Conservation (phyloP, 192 early-diverging fungal species). For the Chytriomyces hyalinus region DNA sequence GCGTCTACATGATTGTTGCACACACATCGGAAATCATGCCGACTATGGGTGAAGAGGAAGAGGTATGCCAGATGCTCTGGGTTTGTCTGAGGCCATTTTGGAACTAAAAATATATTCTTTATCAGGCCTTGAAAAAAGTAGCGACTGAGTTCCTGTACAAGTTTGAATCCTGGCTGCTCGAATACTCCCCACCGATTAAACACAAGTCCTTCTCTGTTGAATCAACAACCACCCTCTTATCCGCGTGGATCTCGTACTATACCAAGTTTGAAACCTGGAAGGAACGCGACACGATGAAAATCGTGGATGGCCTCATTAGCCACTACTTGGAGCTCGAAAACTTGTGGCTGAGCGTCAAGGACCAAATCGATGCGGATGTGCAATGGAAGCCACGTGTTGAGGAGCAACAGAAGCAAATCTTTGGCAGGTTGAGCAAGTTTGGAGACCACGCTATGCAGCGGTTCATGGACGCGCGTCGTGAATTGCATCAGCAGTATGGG, state of each 20-base stretch:
- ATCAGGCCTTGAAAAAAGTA: constrained; percentile 39
- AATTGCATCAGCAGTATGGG: constrained; percentile 17
- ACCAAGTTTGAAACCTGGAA: constrained; percentile 76
- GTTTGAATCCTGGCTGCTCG: constrained; percentile 47
- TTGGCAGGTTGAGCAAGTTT: constrained; percentile 51
- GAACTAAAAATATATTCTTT: not conserved
- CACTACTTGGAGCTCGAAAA: constrained; percentile 72
- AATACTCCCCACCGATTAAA: not conserved
- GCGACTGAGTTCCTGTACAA: constrained; percentile 43
- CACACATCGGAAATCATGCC: constrained; percentile 69
- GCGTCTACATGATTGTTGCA: constrained; percentile 72
- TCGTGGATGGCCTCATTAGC: constrained; percentile 67
- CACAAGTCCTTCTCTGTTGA: constrained; percentile 21
- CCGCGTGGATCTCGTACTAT: constrained; percentile 65
- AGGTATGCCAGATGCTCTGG: constrained; percentile 48
- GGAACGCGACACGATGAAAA: constrained; percentile 61
- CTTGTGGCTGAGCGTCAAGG: constrained; percentile 65
- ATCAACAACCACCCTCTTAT: constrained; percentile 46
- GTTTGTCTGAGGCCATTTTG: no score
- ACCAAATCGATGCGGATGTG: constrained; percentile 54
- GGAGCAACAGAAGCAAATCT: constrained; percentile 62
- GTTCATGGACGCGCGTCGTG: constrained; percentile 34
- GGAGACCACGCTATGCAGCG: constrained; percentile 52
- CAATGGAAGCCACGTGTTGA: constrained; percentile 69
- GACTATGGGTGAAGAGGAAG: constrained; percentile 55